Conservation (phyloP, 768 basidiomycete species). For the Amanita exitialis region DNA sequence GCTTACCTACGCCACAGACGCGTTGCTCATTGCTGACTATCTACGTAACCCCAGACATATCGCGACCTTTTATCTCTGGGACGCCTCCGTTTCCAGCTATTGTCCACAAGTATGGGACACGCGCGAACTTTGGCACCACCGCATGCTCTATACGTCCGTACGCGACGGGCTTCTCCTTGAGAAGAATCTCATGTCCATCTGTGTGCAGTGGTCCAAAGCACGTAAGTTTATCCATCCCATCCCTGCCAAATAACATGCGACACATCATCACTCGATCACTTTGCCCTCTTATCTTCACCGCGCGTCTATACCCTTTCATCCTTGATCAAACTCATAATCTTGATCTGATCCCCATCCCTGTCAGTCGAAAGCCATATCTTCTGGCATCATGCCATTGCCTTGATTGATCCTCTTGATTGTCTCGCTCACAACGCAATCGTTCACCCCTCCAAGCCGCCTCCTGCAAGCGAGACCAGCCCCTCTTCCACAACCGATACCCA, state of each 20-base stretch:
- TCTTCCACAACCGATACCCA: constrained; percentile 24
- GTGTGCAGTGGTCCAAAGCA: constrained; percentile 48
- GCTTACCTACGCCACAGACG: constrained; percentile 20
- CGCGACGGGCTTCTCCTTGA: constrained; percentile 56
- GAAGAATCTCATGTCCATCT: constrained; percentile 48
- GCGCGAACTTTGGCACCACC: constrained; percentile 47
- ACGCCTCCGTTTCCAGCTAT: constrained; percentile 29
- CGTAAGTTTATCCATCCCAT: constrained; percentile 30
- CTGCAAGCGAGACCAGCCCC: constrained; percentile 18
- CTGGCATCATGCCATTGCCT: constrained; percentile 54
- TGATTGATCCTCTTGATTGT: constrained; percentile 53
- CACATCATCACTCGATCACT: constrained; percentile 3
- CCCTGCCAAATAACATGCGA: constrained; percentile 2
- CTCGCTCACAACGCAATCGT: constrained; percentile 39
- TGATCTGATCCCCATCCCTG: constrained; percentile 12
- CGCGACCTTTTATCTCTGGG: constrained; percentile 49
- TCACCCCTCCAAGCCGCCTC: constrained; percentile 31
- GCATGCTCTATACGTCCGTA: constrained; percentile 51
- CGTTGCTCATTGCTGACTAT: constrained; percentile 19
- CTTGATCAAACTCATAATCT: constrained; percentile 2
- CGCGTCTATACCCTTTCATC: constrained; percentile 7
- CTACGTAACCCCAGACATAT: constrained; percentile 31
- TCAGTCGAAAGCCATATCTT: constrained; percentile 62
- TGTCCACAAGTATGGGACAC: constrained; percentile 39
- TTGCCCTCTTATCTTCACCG: not conserved